Percentiles rank a stretch among this genome's conserved stretches.
phyloP scores from a whole-genome alignment of 176 grass and related monocot genomes.

The Oryza brachyantha region DNA sequence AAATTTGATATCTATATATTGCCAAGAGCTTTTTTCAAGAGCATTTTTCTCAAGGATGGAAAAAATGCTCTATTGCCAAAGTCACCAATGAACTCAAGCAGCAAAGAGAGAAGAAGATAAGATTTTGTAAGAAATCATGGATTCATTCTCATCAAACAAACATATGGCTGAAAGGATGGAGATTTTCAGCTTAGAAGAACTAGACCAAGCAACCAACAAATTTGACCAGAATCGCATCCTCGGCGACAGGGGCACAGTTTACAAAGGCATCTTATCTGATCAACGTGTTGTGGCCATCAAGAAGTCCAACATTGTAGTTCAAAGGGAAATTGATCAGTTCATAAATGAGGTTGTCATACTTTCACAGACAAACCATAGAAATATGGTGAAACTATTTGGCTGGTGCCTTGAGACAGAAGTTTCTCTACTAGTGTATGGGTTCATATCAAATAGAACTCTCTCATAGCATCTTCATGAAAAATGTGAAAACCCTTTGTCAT shows the following conservation, averaged over 20 bases:
- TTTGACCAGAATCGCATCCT: constrained; percentile 49
- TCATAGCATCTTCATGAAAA: constrained; percentile 30
- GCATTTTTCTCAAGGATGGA: too few species aligned
- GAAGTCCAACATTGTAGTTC: constrained; percentile 44
- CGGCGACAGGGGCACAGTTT: constrained; percentile 36
- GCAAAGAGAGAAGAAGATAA: too few species aligned
- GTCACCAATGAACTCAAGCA: too few species aligned
- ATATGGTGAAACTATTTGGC: constrained; percentile 48
- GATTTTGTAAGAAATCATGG: too few species aligned
- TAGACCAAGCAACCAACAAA: constrained; percentile 46
- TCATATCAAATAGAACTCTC: constrained; percentile 48
- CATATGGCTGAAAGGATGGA: constrained; percentile 38
- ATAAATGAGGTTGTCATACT: constrained; percentile 65
- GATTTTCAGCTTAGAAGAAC: constrained; percentile 52
- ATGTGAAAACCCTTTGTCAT: constrained; percentile 10
- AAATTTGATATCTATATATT: too few species aligned
- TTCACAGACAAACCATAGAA: constrained; percentile 52
- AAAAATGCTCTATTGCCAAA: too few species aligned
- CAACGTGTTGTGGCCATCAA: constrained; percentile 55
- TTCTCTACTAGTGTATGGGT: constrained; percentile 50
- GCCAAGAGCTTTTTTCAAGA: too few species aligned
- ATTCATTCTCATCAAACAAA: constrained; percentile 42
- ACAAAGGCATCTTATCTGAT: constrained; percentile 46
- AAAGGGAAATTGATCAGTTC: constrained; percentile 52
- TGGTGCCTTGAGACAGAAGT: constrained; percentile 46